Percentiles rank a stretch among this genome's conserved stretches.
Evolutionary conservation across 2,329 filamentous ascomycete genomes (phyloP).

Genomic region (Phialophora verrucosa): DNA sequence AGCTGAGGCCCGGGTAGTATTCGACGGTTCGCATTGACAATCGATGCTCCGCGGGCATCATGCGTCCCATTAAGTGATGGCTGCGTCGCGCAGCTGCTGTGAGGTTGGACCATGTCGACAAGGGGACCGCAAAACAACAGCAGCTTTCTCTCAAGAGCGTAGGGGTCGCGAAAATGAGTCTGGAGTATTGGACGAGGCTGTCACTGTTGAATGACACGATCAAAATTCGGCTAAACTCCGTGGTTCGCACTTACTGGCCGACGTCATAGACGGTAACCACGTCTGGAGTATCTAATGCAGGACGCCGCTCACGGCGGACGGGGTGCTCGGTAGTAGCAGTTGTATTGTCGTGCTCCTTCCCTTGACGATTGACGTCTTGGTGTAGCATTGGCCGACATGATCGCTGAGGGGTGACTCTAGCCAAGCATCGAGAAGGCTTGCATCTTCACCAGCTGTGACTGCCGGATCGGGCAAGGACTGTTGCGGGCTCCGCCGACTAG

Average conservation of each 20-base stretch:
- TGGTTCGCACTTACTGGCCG: conserved; percentile 4
- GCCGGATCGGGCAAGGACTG: background rate
- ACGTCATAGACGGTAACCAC: conserved; percentile 11
- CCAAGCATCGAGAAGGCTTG: background rate
- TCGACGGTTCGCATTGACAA: conserved; percentile 63
- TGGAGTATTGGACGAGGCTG: conserved; percentile 1
- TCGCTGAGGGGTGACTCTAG: background rate
- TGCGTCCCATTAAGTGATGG: conserved; percentile 6
- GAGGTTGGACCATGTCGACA: background rate
- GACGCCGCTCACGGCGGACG: background rate
- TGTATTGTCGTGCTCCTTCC: background rate
- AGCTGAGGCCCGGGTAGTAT: conserved; percentile 60
- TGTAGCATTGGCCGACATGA: conserved; percentile 9
- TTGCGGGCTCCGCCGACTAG: conserved; percentile 1
- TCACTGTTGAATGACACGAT: background rate
- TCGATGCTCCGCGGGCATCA: conserved; percentile 52
- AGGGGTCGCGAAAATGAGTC: background rate
- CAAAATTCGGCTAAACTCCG: background rate
- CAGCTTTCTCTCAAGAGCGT: background rate
- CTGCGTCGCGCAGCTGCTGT: conserved; percentile 7
- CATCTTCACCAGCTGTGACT: background rate
- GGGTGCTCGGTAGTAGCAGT: background rate
- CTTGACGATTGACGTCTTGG: background rate
- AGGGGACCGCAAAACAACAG: background rate
- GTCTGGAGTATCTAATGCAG: background rate